Conservation (phyloP, 257 asterid genomes). For the Nyctanthes arbortristis region DNA sequence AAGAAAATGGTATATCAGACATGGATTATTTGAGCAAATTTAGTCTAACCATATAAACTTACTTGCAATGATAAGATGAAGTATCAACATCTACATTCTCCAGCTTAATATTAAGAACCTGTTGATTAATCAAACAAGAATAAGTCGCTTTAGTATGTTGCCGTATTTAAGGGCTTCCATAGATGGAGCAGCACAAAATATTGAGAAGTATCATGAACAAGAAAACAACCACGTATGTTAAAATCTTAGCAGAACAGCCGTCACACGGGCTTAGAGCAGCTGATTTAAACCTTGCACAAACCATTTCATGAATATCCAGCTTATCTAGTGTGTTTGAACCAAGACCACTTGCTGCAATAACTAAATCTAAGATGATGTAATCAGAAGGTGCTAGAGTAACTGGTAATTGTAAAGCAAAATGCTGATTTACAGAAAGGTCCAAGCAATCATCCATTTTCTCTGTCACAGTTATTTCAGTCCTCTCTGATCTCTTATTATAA, state of each 20-base stretch:
- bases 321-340: background rate
- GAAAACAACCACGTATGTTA: background rate
- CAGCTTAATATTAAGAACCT: conserved; percentile 66
- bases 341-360: background rate
- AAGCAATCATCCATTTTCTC: background rate
- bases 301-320: background rate
- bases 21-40: background rate
- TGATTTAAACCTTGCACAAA: background rate
- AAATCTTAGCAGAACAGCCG: background rate
- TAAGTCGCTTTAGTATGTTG: background rate
- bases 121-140: conserved; percentile 25
- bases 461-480: background rate
- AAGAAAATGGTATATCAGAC: background rate
- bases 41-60: conserved; percentile 29
- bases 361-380: background rate
- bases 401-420: background rate
- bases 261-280: background rate
- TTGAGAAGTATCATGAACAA: background rate
- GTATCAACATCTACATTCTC: conserved; percentile 61
- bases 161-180: background rate
- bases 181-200: background rate
- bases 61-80: conserved; percentile 89
- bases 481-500: background rate
- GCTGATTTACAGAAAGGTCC: background rate
- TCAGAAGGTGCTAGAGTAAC: background rate